A percentile compares a stretch with the other conserved stretches of the same genome.
Evolutionary conservation across 192 early-diverging fungal genomes (phyloP).

Genomic region (Coemansia sp.): DNA sequence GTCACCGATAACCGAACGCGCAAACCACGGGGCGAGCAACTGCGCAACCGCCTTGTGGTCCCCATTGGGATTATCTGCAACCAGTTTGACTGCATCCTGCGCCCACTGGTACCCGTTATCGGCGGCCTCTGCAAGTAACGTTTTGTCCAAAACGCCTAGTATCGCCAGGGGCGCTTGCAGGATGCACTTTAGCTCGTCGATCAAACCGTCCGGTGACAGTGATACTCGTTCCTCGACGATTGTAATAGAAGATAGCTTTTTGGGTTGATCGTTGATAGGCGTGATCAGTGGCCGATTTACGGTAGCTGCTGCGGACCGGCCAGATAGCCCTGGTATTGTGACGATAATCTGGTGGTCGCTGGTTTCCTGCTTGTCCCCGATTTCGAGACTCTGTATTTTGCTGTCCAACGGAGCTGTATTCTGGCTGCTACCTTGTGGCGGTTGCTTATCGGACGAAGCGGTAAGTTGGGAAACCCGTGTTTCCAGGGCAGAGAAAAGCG

Average conservation of each 20-base stretch:
- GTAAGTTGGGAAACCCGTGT: no score
- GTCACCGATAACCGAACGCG: constrained; percentile 17
- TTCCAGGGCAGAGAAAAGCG: no score
- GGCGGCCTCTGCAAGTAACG: background rate
- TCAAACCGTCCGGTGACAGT: no score
- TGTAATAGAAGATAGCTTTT: background rate
- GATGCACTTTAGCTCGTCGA: background rate
- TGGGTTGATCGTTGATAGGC: background rate
- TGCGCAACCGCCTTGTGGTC: background rate
- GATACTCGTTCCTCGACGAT: no score
- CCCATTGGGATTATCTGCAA: background rate
- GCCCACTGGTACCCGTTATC: background rate
- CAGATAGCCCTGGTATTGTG: background rate
- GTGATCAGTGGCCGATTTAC: constrained; percentile 5
- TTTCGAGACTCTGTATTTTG: background rate
- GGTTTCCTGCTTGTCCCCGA: background rate
- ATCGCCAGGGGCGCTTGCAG: background rate
- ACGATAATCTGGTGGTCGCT: background rate
- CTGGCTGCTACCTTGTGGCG: no score
- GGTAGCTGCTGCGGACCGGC: no score
- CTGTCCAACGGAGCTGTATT: no score
- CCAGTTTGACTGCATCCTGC: background rate
- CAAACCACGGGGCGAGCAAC: constrained; percentile 37
- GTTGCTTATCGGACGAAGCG: no score
- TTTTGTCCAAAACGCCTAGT: background rate